These are phyloP conservation scores for Hypoxylon cercidicola DNA, from an alignment of 495 filamentous ascomycete genomes.

Conservation along the genomic window DNA sequence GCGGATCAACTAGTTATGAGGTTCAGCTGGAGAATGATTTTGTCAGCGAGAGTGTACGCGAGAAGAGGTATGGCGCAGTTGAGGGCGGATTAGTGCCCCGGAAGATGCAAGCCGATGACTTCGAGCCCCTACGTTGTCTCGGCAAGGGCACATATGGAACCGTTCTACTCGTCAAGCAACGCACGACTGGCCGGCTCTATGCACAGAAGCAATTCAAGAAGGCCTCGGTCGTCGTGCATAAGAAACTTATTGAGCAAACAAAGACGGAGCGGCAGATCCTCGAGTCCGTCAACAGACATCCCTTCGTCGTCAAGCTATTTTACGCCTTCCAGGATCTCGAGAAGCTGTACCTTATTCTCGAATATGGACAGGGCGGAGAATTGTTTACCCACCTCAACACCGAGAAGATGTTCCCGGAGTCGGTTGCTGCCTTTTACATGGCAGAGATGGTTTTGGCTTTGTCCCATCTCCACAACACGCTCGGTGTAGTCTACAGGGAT, in stretches of 20 bases:
- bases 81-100: slow-evolving; percentile 61
- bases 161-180: slow-evolving; percentile 90
- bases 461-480: slow-evolving; percentile 87
- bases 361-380: slow-evolving; percentile 98
- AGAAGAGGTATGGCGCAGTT: slow-evolving; percentile 48
- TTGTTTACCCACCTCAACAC: slow-evolving; percentile 89
- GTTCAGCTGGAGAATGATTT: slow-evolving; percentile 90
- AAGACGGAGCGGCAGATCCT: slow-evolving; percentile 95
- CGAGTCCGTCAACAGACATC: slow-evolving; percentile 93
- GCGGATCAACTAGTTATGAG: slow-evolving; percentile 76
- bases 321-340: slow-evolving; percentile 99
- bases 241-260: slow-evolving; percentile 93
- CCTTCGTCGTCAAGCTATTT: slow-evolving; percentile 96
- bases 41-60: slow-evolving; percentile 73
- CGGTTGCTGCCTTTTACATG: slow-evolving; percentile 94
- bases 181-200: slow-evolving; percentile 84
- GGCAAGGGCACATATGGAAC: slow-evolving; percentile 97
- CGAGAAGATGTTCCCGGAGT: slow-evolving; percentile 91
- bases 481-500: slow-evolving; percentile 96
- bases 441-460: slow-evolving; percentile 95
- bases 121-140: slow-evolving; percentile 91
- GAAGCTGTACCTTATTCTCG: slow-evolving; percentile 96
- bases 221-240: slow-evolving; percentile 89
- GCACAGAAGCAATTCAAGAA: slow-evolving; percentile 99
- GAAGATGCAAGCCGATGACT: slow-evolving; percentile 93